Evolutionary conservation across 1,284 basidiomycete genomes (phyloP), one percentile per base, ranked within the genome.

Genomic region (Rhizoctonia solani): DNA sequence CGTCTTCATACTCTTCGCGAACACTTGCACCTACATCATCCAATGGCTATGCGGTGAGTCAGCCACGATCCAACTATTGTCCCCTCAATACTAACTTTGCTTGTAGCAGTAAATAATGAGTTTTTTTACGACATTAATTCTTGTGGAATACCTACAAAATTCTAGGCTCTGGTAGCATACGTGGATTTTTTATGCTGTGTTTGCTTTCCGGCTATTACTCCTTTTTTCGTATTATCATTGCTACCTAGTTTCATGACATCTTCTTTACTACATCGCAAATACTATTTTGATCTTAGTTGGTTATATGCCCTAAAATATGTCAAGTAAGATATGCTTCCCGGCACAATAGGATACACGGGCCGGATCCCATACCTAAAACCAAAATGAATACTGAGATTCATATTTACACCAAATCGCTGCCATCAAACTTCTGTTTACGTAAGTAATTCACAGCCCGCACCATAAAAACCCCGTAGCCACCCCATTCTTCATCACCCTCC

Each of bases 51-150:
- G 61, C 61, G 61, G 61, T 65, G 25, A 44, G 61, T 54, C 25
- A 2, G 5, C 5, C 4, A 14, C 23, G 6, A 1, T 4, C n/a
- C 8, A 16, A 11, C n/a, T 21, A 9, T 25, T 14, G 19, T 4
- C 16, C 21, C 11, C 16, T 29, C 61, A 32, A 19, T n/a, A 54
- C 37, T 44, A 1, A 13, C 5, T 58, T 58, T 19, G 23, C 29
- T 19, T 14, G 9, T 54, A 65, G 61, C 61, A 65, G 39, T 63
- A 46, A 63, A 34, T 25, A 25, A 52, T 53, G 25, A 58, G 41
- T 65, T 65, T 65, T 65, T 53, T 65, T 39, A 65, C 50, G 61
- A 65, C 61, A 65, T 44, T 54, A 54, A 50, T 65, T 65, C 61
- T 65, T 65, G 61, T 53, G 61, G 61, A 65, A 53, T 65, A 53